phyloP scores from a whole-genome alignment of 2,329 filamentous ascomycete genomes.

The Cordyceps cateniannulata region DNA sequence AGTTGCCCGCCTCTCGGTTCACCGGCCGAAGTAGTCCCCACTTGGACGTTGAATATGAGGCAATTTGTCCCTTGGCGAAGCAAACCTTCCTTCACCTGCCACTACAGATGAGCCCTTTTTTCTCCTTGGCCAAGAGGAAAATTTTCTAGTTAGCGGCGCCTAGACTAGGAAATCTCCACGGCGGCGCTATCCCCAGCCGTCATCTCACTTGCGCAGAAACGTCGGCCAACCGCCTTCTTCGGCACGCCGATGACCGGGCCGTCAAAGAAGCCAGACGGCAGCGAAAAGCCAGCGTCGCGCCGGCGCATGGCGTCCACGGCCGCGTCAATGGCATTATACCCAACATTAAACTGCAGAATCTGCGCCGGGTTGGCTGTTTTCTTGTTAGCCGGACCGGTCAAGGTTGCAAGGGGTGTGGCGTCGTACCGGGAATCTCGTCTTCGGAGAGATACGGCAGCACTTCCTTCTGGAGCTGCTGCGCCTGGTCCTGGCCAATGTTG shows the following conservation, averaged over 20 bases:
- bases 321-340: slow-evolving; percentile 18
- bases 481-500: slow-evolving; percentile 29
- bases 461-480: slow-evolving; percentile 22
- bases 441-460: slow-evolving; percentile 22
- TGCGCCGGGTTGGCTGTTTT: background rate
- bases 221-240: background rate
- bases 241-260: slow-evolving; percentile 14
- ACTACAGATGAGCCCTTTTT: too few species aligned
- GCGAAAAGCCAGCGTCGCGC: slow-evolving; percentile 15
- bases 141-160: too few species aligned
- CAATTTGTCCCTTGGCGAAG: too few species aligned
- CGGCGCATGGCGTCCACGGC: slow-evolving; percentile 17
- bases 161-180: background rate
- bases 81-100: too few species aligned
- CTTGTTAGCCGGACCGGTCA: background rate
- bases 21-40: too few species aligned
- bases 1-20: too few species aligned
- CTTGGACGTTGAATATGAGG: too few species aligned
- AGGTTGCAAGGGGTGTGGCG: too few species aligned
- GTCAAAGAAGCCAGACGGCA: slow-evolving; percentile 20
- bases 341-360: slow-evolving; percentile 16
- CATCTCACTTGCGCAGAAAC: background rate
- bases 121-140: too few species aligned
- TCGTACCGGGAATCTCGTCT: slow-evolving; percentile 25
- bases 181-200: background rate